Evolutionary conservation across 371 early-diverging fungal species (phyloP).

Genomic region (Encephalitozoon hellem): DNA sequence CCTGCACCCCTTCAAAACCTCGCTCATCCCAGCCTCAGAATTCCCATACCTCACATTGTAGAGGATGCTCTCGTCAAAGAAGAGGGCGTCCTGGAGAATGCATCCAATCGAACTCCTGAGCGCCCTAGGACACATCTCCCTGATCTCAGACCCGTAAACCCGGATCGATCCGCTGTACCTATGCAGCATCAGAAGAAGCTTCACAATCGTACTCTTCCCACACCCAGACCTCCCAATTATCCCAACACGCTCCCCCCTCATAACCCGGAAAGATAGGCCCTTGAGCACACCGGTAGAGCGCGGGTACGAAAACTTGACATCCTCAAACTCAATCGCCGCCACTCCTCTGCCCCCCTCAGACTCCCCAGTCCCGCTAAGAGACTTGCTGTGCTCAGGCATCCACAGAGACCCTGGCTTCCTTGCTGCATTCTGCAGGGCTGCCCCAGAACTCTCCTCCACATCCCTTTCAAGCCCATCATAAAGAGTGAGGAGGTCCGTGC

Average conservation of each 20-base stretch:
- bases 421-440: too few relatives aligned
- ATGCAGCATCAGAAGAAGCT: constrained; percentile 64
- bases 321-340: constrained; percentile 5
- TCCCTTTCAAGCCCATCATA: background rate
- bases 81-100: constrained; percentile 70
- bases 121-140: constrained; percentile 64
- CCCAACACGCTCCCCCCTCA: constrained; percentile 62
- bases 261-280: constrained; percentile 44
- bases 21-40: background rate
- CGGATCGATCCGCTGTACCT: constrained; percentile 70
- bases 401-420: too few relatives aligned
- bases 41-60: constrained; percentile 70
- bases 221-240: constrained; percentile 64
- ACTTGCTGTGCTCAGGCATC: too few relatives aligned
- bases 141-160: constrained; percentile 77
- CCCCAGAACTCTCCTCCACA: background rate
- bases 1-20: constrained; percentile 51
- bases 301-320: background rate
- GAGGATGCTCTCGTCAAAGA: constrained; percentile 70
- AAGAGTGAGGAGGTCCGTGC: background rate
- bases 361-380: too few relatives aligned
- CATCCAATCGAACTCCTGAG: constrained; percentile 69
- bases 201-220: constrained; percentile 57
- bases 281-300: constrained; percentile 3
- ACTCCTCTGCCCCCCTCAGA: background rate